Conservation (phyloP, 2,329 filamentous ascomycete genomes). For the Cryphonectria naterciae region DNA sequence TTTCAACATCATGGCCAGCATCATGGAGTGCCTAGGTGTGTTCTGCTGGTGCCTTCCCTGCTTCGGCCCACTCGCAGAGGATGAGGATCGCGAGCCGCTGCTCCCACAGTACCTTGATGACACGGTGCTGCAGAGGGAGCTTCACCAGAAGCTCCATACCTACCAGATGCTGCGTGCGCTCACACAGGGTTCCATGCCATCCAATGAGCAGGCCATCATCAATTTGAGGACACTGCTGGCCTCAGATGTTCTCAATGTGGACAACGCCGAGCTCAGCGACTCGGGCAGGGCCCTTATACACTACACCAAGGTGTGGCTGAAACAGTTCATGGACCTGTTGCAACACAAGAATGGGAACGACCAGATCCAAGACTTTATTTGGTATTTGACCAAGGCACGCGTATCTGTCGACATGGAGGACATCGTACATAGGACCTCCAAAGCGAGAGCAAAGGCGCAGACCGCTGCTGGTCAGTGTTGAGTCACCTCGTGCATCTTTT, state of each 20-base stretch:
- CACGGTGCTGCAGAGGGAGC: conserved; percentile 73
- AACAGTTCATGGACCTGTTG: conserved; percentile 80
- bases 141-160: conserved; percentile 88
- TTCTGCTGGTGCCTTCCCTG: conserved; percentile 60
- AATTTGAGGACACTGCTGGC: conserved; percentile 80
- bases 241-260: conserved; percentile 76
- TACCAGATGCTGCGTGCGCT: conserved; percentile 90
- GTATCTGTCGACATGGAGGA: conserved; percentile 70
- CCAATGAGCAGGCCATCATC: conserved; percentile 79
- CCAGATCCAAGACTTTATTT: conserved; percentile 89
- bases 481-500: no score
- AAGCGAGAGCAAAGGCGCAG: conserved; percentile 70
- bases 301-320: conserved; percentile 73
- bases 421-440: conserved; percentile 62
- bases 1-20: conserved; percentile 21
- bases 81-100: conserved; percentile 69
- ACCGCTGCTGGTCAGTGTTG: conserved; percentile 64
- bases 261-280: conserved; percentile 74
- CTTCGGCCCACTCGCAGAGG: conserved; percentile 59
- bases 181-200: conserved; percentile 86
- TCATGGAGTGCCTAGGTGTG: conserved; percentile 26
- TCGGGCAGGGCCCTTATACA: conserved; percentile 76
- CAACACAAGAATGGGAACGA: conserved; percentile 81
- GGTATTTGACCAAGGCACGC: conserved; percentile 78
- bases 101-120: conserved; percentile 84